A percentile compares a stretch with the other conserved stretches of the same genome.
phyloP scores from a whole-genome alignment of 2,329 filamentous ascomycete species.

The Didymellaceae sp. region DNA sequence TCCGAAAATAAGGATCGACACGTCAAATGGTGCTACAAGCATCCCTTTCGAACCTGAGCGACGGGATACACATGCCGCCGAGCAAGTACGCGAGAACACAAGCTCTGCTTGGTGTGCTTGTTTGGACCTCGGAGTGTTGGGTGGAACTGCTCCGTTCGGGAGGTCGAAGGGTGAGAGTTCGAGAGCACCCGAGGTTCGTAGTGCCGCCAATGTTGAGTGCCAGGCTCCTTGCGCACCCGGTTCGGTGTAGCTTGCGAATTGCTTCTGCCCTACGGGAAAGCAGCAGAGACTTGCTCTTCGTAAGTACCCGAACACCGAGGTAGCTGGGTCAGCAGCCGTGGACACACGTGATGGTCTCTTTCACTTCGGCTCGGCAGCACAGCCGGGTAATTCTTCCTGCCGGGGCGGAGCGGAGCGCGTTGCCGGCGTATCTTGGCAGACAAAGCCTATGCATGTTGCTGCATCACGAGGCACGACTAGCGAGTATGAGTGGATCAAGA shows the following conservation, averaged over 20 bases:
- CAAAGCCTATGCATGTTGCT: slow-evolving; percentile 9
- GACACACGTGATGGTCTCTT: slow-evolving; percentile 3
- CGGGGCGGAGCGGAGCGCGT: slow-evolving; percentile 22
- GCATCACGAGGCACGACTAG: slow-evolving; percentile 8
- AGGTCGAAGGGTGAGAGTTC: not conserved
- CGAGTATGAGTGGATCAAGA: slow-evolving; percentile 8
- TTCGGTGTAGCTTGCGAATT: not conserved
- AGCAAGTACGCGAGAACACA: slow-evolving; percentile 3
- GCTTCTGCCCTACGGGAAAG: not conserved
- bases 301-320: not conserved
- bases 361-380: slow-evolving; percentile 7
- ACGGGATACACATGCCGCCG: not conserved
- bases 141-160: not conserved
- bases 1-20: not conserved
- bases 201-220: not conserved
- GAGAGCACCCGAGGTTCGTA: not conserved
- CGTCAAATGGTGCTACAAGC: not conserved
- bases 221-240: not conserved
- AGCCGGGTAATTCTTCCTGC: not conserved
- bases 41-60: not conserved
- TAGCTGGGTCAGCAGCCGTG: not conserved
- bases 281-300: not conserved
- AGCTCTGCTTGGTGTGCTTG: slow-evolving; percentile 18
- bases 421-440: slow-evolving; percentile 20
- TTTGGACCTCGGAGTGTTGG: slow-evolving; percentile 8